Base-by-base conservation (phyloP, 192 early-diverging fungal species). In the Coemansia furcata region DNA sequence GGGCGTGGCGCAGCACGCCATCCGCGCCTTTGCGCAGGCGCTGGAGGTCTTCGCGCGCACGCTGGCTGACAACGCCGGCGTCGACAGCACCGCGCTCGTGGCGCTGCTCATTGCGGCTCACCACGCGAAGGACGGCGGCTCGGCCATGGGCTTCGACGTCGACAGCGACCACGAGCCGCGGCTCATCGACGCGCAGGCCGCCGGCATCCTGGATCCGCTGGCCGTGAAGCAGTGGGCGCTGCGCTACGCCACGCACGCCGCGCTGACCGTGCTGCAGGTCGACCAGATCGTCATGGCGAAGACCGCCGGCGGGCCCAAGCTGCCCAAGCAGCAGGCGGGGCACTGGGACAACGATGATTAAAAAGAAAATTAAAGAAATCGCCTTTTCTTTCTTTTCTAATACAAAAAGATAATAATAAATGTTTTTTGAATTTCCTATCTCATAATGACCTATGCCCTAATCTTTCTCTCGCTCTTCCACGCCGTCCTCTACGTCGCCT, bases 271-370 rank as follows among this genome's bases (percentile, higher is more conserved):
- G 21, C 85, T 99, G 62, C 90, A 94, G 79, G 94, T 99, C 49
- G 97, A 99, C 85, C 96, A 98, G 91, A 95, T 98, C 74, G 96
- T 98, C 83, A 98, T 98, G 97, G 93, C 91, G 62, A 97, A 97
- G 85, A 93, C 90, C 43, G 95, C 97, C 19, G 97, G 97, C 62
- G 97, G 97, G 8, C 97, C 92, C 37, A 92, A 93, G 81, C 91
- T 86, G 81, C 91, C 91, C 69, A 92, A 95, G 90, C 84, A 93
- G 84, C 71, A 73, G 65, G 40, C 33, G 14, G 83, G 86, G 66
- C 85, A 95, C 87, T 94, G 93, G 94, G 94, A 96, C 76, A 90
- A 94, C 66, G 62, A 74, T 57, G 81, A 83, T 64, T 83, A 65
- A 57, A 6, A 32, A 11, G 46, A 44, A n/a, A 21, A n/a, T 46